Base-by-base conservation (phyloP, 805 yeast genomes). In the Metschnikowia shivogae region DNA sequence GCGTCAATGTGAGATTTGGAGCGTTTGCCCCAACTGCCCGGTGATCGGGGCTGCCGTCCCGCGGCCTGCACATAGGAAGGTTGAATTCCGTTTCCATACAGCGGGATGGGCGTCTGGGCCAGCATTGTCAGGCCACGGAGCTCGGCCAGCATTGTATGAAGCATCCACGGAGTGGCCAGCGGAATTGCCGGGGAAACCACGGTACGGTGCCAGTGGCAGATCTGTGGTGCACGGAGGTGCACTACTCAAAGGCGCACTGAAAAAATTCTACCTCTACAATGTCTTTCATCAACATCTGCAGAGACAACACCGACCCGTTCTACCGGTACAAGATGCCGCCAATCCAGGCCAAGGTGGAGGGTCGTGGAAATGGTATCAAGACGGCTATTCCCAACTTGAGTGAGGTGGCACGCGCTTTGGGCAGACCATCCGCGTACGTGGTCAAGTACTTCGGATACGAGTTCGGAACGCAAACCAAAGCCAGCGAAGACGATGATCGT, bases 321-420 rank as follows among this genome's bases (percentile, higher is more conserved):
- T 93, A 93, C 82, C 96, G 99, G 76, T 93, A 93, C 72, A 93
- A 93, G 76, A 93, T 93, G 99, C 99, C 99, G 64, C 86, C 95
- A 35, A 84, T 93, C 70, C 95, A 87, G 72, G 87, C 97, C 57
- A 93, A 93, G 78, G 88, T 88, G 55, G 98, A 93, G 74, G 99
- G 99, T 68, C 81, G 96, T 66, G 99, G 99, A 74, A 93, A 93
- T 73, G 99, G 99, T 82, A 93, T 93, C 72, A 90, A 89, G 68
- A 93, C 99, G 20, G 95, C 92, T 44, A 84, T 93, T 46, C 80
- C 89, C 55, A 93, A 93, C 70, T 81, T 89, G 44, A 73, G 86
- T 33, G 98, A 93, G 62, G 97, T 93, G 50, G 95, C 97, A 34
- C 81, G 96, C 60, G 95, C 98, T 19, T 77, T 93, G 53, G 87